Evolutionary conservation across 441 rosid species (phyloP), one percentile per base, ranked within the genome.

Genomic region (Melastoma candidum): DNA sequence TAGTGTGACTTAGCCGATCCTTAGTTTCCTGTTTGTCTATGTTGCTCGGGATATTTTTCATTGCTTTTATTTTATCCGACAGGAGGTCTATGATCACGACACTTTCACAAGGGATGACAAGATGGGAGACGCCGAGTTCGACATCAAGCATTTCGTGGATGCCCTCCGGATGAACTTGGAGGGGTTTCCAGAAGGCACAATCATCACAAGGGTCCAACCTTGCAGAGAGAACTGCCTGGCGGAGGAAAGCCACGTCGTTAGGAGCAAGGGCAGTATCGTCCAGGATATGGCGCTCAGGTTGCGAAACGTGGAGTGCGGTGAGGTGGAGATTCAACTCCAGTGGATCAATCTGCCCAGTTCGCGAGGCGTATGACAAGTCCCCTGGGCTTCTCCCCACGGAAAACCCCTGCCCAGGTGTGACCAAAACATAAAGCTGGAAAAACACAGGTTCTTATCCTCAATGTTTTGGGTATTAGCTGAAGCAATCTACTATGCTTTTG

Each of bases 71-170:
- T 44, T 53, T 48, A 17, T 17, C 22, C 1, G 22, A 4, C 55
- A 62, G 66, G 48, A 25, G 0, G 66, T 62, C 10, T 62, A 62
- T 14, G 66, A 62, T 49, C 66, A 62, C 25, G 66, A 62, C 47
- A 54, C 59, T 0, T 62, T 62, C 60, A 54, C 48, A 59, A 62
- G 55, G 32, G 66, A 62, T 1, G 66, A 62, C 46, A 54, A 48
- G 27, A 62, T 62, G 66, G 66, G 66, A 48, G 49, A 62, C 12
- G 66, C 66, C 1, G 66, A 62, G 44, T 62, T 62, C 11, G 66
- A 44, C 41, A 55, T 62, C 25, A 62, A 43, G 13, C 44, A 54
- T 3, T 62, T 62, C 55, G 48, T 54, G 22, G 66, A 54, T 48
- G 66, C 66, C 49, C 53, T 54, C 22, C 54, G 27, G 60, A 62